Conservation (phyloP, 164 flowering plant genomes). For the Cinnamomum micranthum region DNA sequence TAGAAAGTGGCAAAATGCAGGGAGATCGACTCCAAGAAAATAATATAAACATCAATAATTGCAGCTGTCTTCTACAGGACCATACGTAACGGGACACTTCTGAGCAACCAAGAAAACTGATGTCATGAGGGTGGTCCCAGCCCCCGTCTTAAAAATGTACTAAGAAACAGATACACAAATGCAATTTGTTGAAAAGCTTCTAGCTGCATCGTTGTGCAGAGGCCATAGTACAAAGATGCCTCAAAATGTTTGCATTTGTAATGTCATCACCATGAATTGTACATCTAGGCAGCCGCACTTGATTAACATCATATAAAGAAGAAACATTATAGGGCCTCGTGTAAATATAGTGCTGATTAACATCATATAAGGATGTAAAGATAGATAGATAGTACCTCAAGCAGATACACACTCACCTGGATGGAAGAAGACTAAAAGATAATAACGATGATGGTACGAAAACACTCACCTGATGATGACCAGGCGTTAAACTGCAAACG, state of each 20-base stretch:
- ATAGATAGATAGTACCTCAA: not conserved
- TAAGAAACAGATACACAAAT: too few species aligned
- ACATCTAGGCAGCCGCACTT: not conserved
- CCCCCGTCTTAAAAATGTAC: not conserved
- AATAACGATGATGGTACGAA: not conserved
- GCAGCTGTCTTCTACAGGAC: not conserved
- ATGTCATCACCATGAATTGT: not conserved
- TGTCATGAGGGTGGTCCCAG: not conserved
- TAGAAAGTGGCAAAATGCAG: too few species aligned
- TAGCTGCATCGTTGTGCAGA: not conserved
- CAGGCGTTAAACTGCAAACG: constrained; percentile 29
- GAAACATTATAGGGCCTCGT: not conserved
- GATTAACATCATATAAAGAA: not conserved
- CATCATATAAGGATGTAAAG: not conserved
- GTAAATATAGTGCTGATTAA: not conserved
- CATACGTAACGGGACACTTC: not conserved
- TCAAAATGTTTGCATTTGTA: not conserved
- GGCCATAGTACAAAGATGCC: not conserved
- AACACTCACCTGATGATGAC: constrained; percentile 32
- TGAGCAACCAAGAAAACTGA: not conserved
- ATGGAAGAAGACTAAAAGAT: too few species aligned
- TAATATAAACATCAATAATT: too few species aligned
- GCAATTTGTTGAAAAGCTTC: not conserved
- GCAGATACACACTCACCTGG: not conserved
- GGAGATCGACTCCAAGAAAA: not conserved